Conservation (phyloP, 2,329 filamentous ascomycete species). For the Trichoderma brevicompactum region DNA sequence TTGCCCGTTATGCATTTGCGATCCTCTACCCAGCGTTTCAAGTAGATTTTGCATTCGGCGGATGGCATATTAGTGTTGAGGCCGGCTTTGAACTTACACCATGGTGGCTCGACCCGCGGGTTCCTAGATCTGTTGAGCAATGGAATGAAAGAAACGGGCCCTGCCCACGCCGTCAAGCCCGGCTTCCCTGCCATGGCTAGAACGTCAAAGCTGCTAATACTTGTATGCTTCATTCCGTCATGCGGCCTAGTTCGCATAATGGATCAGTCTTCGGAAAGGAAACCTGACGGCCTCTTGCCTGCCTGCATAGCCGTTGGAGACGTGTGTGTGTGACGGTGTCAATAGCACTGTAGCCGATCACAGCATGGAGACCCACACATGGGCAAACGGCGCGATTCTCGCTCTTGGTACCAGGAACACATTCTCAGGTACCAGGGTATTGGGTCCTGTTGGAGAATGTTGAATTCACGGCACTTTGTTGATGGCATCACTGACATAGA, state of each 20-base stretch:
- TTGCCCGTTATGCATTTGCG: not conserved
- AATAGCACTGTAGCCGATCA: slow-evolving; percentile 24
- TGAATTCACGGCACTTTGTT: not conserved
- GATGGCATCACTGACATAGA: not conserved
- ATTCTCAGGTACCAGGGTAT: not conserved
- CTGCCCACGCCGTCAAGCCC: not conserved
- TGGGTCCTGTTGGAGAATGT: not conserved
- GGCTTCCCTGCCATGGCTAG: not conserved
- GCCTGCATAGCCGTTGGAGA: slow-evolving; percentile 12
- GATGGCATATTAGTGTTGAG: slow-evolving; percentile 4
- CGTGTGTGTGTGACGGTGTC: slow-evolving; percentile 19
- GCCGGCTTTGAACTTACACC: slow-evolving; percentile 16
- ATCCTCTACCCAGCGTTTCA: not conserved
- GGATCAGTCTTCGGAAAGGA: slow-evolving; percentile 2
- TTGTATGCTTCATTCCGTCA: not conserved
- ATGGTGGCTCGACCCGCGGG: not conserved
- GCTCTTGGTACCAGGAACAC: not conserved
- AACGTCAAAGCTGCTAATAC: not conserved
- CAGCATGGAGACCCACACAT: slow-evolving; percentile 14
- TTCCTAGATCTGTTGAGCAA: slow-evolving; percentile 1
- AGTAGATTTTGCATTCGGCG: slow-evolving; percentile 9
- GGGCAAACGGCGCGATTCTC: too few species aligned
- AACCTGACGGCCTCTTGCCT: not conserved
- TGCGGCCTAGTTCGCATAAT: not conserved
- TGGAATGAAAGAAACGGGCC: not conserved